Percentiles rank a stretch among this genome's conserved stretches.
These are phyloP conservation scores for Teunomyces panamensis DNA, from an alignment of 805 yeast species.

Conservation along the genomic window DNA sequence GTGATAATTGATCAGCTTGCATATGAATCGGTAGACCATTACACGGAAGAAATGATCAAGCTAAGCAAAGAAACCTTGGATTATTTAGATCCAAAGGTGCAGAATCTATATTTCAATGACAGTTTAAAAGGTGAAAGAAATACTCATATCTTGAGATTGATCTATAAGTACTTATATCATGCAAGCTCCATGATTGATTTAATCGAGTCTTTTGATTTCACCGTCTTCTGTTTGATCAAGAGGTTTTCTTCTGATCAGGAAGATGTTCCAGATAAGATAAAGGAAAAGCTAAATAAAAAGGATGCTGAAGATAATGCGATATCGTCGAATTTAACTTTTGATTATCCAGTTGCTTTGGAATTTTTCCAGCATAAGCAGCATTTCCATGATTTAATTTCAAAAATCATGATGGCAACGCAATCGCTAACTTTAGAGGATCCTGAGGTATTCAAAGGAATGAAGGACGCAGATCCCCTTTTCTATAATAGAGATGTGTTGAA, in stretches of 20 bases:
- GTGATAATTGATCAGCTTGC: slow-evolving; percentile 51
- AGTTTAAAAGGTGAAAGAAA: slow-evolving; percentile 42
- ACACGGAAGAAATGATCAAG: slow-evolving; percentile 35
- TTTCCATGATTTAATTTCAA: slow-evolving; percentile 57
- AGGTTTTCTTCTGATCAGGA: slow-evolving; percentile 22
- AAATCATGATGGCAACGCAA: slow-evolving; percentile 66
- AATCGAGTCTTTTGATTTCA: slow-evolving; percentile 60
- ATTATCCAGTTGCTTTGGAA: slow-evolving; percentile 60
- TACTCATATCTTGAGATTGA: slow-evolving; percentile 48
- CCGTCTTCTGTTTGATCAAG: slow-evolving; percentile 47
- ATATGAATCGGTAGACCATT: slow-evolving; percentile 32
- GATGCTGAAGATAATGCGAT: slow-evolving; percentile 1
- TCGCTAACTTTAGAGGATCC: slow-evolving; percentile 70
- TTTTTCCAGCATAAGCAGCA: slow-evolving; percentile 73
- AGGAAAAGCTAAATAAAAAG: slow-evolving; percentile 5
- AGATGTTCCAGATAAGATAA: slow-evolving; percentile 12
- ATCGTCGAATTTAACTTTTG: slow-evolving; percentile 30
- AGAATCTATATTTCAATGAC: slow-evolving; percentile 35
- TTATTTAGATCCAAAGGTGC: slow-evolving; percentile 35
- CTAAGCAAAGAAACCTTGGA: slow-evolving; percentile 42
- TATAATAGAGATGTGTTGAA: slow-evolving; percentile 38
- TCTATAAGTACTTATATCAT: slow-evolving; percentile 51
- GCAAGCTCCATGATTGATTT: slow-evolving; percentile 50
- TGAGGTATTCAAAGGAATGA: slow-evolving; percentile 64
- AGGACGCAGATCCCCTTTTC: slow-evolving; percentile 49